Percentiles rank a stretch among this genome's conserved stretches.
Conservation (phyloP, 164 flowering plant species). For the Annona cherimola region DNA sequence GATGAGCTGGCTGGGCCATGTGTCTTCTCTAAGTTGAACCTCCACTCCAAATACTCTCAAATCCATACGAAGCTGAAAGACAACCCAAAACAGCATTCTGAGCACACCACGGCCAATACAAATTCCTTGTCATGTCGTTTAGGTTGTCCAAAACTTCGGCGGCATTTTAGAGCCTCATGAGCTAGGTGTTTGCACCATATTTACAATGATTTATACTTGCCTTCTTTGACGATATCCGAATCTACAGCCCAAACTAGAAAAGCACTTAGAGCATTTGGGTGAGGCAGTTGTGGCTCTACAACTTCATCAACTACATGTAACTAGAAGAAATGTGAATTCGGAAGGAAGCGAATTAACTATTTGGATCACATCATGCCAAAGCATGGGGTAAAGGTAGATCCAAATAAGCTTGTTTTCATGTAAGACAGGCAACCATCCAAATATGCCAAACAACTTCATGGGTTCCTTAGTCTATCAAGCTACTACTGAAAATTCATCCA, state of each 20-base stretch:
- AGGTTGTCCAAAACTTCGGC: not conserved
- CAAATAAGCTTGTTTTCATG: not conserved
- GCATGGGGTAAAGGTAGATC: not conserved
- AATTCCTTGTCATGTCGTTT: not conserved
- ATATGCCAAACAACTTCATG: not conserved
- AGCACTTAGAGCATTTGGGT: not conserved
- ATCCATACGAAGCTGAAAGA: too few relatives aligned
- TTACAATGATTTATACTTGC: not conserved
- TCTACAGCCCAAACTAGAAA: not conserved
- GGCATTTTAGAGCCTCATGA: conserved; percentile 1
- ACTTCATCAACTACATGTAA: not conserved
- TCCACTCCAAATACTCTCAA: too few relatives aligned
- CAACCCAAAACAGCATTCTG: too few relatives aligned
- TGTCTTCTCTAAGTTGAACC: too few relatives aligned
- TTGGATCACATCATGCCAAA: not conserved
- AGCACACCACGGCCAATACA: not conserved
- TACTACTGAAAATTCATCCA: not conserved
- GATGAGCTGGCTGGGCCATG: not conserved
- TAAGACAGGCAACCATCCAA: not conserved
- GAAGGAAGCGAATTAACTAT: not conserved
- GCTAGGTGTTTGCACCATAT: not conserved
- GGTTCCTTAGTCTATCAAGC: conserved; percentile 3
- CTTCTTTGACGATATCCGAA: not conserved
- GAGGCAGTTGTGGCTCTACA: not conserved
- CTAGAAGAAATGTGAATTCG: not conserved